A percentile compares a stretch with the other conserved stretches of the same genome.
Conservation (phyloP, 352 stramenopile species). For the Phytophthora sp. region DNA sequence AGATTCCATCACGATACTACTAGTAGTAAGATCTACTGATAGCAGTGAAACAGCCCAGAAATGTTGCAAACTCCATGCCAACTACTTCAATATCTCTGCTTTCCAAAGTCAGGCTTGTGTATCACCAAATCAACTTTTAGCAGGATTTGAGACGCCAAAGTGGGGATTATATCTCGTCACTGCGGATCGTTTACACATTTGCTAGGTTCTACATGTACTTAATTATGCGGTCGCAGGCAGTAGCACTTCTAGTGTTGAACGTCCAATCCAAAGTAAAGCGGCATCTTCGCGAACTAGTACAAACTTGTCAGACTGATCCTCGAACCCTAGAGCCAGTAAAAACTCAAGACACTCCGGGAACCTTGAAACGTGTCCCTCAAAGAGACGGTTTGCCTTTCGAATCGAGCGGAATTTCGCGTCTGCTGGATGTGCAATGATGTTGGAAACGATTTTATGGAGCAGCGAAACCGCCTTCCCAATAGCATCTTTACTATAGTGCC, state of each 20-base stretch:
- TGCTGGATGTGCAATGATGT: slow-evolving; percentile 64
- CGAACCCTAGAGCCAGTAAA: slow-evolving; percentile 65
- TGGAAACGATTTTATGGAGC: slow-evolving; percentile 76
- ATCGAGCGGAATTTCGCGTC: slow-evolving; percentile 73
- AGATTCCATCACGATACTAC: too few relatives aligned
- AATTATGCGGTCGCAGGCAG: slow-evolving; percentile 27
- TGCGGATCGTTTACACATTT: too few relatives aligned
- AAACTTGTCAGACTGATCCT: slow-evolving; percentile 61
- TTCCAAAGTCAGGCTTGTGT: too few relatives aligned
- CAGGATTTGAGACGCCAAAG: too few relatives aligned
- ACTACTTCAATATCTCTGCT: too few relatives aligned
- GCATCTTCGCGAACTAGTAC: slow-evolving; percentile 65
- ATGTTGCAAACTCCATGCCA: too few relatives aligned
- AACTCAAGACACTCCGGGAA: slow-evolving; percentile 75
- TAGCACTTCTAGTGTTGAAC: slow-evolving; percentile 62
- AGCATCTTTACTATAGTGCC: slow-evolving; percentile 33
- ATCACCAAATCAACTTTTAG: too few relatives aligned
- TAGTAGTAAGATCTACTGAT: too few relatives aligned
- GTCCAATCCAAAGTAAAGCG: slow-evolving; percentile 73
- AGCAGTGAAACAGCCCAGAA: too few relatives aligned
- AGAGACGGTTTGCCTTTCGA: slow-evolving; percentile 69
- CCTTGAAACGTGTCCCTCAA: slow-evolving; percentile 49
- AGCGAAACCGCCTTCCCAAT: slow-evolving; percentile 46
- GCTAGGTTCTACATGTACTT: too few relatives aligned
- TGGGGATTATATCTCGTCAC: too few relatives aligned